Evolutionary conservation across 2,329 filamentous ascomycete genomes (phyloP), one percentile per base, ranked within the genome.

Genomic region (Fusarium devonianum): DNA sequence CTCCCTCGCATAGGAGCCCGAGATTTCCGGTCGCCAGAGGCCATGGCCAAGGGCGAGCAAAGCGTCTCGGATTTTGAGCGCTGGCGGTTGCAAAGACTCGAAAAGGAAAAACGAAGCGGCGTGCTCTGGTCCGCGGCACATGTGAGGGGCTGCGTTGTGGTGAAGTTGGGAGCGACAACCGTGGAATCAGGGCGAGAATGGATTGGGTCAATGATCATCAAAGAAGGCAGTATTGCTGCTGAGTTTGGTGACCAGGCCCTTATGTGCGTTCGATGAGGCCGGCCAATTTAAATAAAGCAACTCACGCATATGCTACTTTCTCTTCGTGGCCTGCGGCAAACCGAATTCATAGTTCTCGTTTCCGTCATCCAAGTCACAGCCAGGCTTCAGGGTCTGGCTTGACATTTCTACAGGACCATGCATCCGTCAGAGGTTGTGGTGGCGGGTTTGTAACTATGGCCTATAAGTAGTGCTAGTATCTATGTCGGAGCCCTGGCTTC

Each of bases 121-220:
- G 71, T 96, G 4, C 76, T 93, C 4, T 96, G 92, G 90, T 92
- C 91, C 18, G 90, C 89, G 10, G 89, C 92, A 11, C 82, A 81
- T 18, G 85, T 95, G 23, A 81, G 92, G 42, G 88, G 90, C 4
- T 96, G 93, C 66, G 87, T 94, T 4, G 80, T 97, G 18, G 88
- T 97, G 61, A 97, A 97, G 70, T 95, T 97, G 69, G 91, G 90
- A 2, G 90, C 92, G 2, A 80, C 79, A 44, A 87, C 87, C 33
- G 87, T 96, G 17, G 92, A 97, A 69, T 88, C 87, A 18, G 92
- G 87, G 4, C 84, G 89, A 59, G 75, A 82, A 35, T 97, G 92
- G 91, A 78, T 97, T 49, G 84, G 85, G 8, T 79, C 78, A 6
- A 89, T 97, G 82, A 74, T 96, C 35, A 73, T 78, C 34, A 80